These are phyloP conservation scores for Coleophoma crateriformis DNA, from an alignment of 2,329 filamentous ascomycete genomes.

Conservation along the genomic window DNA sequence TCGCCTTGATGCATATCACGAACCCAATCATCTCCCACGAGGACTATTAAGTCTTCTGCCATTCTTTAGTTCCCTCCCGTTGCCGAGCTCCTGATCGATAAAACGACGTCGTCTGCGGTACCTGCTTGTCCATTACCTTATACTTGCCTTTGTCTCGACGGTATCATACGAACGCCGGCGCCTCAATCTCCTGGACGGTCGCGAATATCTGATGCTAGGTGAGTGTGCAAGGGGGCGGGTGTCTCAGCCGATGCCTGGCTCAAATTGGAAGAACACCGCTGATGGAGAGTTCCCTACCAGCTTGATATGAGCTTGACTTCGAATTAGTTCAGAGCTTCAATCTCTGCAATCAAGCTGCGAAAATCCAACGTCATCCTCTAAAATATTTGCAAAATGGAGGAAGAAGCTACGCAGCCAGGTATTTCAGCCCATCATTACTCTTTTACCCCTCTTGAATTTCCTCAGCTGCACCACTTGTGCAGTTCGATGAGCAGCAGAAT, in stretches of 20 bases:
- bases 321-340: slow-evolving; percentile 2
- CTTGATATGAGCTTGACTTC: not conserved
- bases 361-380: slow-evolving; percentile 3
- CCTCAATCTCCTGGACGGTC: no score
- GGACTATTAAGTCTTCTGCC: slow-evolving; percentile 15
- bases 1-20: slow-evolving; percentile 10
- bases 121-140: not conserved
- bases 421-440: slow-evolving; percentile 1
- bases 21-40: slow-evolving; percentile 7
- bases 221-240: not conserved
- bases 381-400: slow-evolving; percentile 17
- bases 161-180: no score
- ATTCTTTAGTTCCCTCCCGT: slow-evolving; percentile 10
- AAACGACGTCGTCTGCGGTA: not conserved
- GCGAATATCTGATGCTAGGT: no score
- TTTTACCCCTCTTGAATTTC: slow-evolving; percentile 1
- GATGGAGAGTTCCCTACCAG: not conserved
- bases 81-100: not conserved
- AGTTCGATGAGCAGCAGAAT: not conserved
- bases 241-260: slow-evolving; percentile 7
- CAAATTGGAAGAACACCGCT: not conserved
- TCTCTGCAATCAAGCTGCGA: slow-evolving; percentile 4
- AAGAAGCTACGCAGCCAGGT: slow-evolving; percentile 25
- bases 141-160: no score
- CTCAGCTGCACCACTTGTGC: not conserved